A percentile compares a stretch with the other conserved stretches of the same genome.
phyloP scores from a whole-genome alignment of 495 filamentous ascomycete genomes.

The Aspergillus sclerotioniger region DNA sequence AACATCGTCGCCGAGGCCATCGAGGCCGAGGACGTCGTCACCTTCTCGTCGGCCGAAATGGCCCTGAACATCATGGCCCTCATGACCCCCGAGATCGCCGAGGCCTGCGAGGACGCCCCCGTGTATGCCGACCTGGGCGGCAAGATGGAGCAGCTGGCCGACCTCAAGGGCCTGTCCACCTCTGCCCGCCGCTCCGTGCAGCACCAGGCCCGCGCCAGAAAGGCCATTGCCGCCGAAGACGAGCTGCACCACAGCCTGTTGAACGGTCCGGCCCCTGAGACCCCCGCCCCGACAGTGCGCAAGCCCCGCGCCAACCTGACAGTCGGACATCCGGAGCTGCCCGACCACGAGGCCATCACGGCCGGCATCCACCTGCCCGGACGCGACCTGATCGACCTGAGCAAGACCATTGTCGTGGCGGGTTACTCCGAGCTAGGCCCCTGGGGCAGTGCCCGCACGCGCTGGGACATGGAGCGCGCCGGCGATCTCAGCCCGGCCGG shows the following conservation, averaged over 20 bases:
- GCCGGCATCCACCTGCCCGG: slow-evolving; percentile 58
- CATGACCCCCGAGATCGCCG: slow-evolving; percentile 85
- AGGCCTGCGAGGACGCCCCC: slow-evolving; percentile 88
- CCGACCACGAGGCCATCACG: background rate
- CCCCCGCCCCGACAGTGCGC: background rate
- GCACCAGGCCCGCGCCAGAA: background rate
- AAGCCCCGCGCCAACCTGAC: background rate
- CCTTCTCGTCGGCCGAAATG: slow-evolving; percentile 98
- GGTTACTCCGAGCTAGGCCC: slow-evolving; percentile 94
- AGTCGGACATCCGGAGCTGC: background rate
- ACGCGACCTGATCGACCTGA: slow-evolving; percentile 78
- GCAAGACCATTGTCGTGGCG: slow-evolving; percentile 93
- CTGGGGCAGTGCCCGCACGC: slow-evolving; percentile 93
- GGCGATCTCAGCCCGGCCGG: slow-evolving; percentile 94
- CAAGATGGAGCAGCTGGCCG: slow-evolving; percentile 41
- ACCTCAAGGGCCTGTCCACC: background rate
- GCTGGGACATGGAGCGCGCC: slow-evolving; percentile 98
- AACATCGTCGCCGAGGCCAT: slow-evolving; percentile 94
- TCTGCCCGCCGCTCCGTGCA: background rate
- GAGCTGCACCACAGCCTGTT: background rate
- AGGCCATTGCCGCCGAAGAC: background rate
- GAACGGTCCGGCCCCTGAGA: background rate
- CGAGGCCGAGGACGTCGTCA: slow-evolving; percentile 89
- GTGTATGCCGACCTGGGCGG: slow-evolving; percentile 95
- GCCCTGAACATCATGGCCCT: slow-evolving; percentile 93